These are phyloP conservation scores for Thielaviopsis punctulata DNA, from an alignment of 2,329 filamentous ascomycete genomes.

Conservation along the genomic window DNA sequence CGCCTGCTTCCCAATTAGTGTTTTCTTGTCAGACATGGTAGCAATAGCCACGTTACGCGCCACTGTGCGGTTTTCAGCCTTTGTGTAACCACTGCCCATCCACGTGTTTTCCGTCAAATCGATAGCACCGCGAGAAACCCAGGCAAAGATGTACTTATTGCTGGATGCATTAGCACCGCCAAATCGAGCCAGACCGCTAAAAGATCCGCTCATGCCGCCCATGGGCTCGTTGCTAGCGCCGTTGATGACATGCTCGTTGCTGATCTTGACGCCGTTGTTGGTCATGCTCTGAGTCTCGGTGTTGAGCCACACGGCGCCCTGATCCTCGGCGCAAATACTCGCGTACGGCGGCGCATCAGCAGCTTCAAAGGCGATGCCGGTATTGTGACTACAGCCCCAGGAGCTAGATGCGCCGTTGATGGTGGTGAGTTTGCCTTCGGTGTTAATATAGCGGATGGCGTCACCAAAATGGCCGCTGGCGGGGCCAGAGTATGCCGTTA, in stretches of 20 bases:
- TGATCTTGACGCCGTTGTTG: constrained; percentile 36
- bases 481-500: constrained; percentile 37
- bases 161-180: constrained; percentile 19
- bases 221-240: constrained; percentile 39
- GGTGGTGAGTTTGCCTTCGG: constrained; percentile 31
- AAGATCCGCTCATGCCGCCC: constrained; percentile 47
- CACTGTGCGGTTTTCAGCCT: constrained; percentile 32
- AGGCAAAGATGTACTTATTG: constrained; percentile 41
- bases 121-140: constrained; percentile 42
- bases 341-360: constrained; percentile 41
- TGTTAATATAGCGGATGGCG: constrained; percentile 26
- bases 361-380: constrained; percentile 44
- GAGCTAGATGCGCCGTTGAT: constrained; percentile 35
- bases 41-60: constrained; percentile 43
- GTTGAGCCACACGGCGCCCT: constrained; percentile 48
- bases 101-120: constrained; percentile 37
- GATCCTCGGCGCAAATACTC: constrained; percentile 42
- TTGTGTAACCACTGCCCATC: constrained; percentile 40
- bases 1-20: constrained; percentile 34
- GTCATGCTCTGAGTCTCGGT: constrained; percentile 39
- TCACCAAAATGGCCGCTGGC: constrained; percentile 42
- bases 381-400: constrained; percentile 49
- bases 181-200: constrained; percentile 38
- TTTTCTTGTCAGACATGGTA: constrained; percentile 39
- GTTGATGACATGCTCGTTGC: constrained; percentile 45